Evolutionary conservation across 257 asterid genomes (phyloP).

Genomic region (Ophiorrhiza pumila): DNA sequence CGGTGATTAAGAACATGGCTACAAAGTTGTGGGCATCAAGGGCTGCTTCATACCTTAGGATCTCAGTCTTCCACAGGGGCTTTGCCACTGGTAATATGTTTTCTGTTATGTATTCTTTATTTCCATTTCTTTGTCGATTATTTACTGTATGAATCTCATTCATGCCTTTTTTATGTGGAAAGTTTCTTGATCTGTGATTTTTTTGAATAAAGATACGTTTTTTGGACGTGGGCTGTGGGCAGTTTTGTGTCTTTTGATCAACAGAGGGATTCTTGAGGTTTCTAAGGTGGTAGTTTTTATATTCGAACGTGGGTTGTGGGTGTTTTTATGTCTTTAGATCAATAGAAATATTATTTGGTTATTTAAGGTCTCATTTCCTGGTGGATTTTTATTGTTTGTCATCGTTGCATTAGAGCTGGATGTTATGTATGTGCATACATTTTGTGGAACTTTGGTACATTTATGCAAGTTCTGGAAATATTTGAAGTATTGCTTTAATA

Average conservation of each 20-base stretch:
- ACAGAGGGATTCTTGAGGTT: slow-evolving; percentile 17
- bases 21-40: slow-evolving; percentile 71
- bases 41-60: slow-evolving; percentile 79
- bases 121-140: not conserved
- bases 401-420: not conserved
- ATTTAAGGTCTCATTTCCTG: not conserved
- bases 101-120: not conserved
- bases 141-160: slow-evolving; percentile 20
- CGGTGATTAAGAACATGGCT: slow-evolving; percentile 48
- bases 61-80: slow-evolving; percentile 70
- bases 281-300: not conserved
- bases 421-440: not conserved
- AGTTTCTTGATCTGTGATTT: slow-evolving; percentile 38
- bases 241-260: slow-evolving; percentile 14
- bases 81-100: slow-evolving; percentile 68
- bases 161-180: slow-evolving; percentile 6
- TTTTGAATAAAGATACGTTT: slow-evolving; percentile 41
- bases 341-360: not conserved
- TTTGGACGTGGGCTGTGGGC: slow-evolving; percentile 21
- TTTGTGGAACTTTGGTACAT: not conserved
- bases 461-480: not conserved
- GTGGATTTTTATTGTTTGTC: not conserved
- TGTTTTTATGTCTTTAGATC: not conserved
- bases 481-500: no score
- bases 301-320: slow-evolving; percentile 3